Percentiles rank a stretch among this genome's conserved stretches.
Evolutionary conservation across 179 eudicot species (phyloP).

Genomic region (Drosera spatulata): DNA sequence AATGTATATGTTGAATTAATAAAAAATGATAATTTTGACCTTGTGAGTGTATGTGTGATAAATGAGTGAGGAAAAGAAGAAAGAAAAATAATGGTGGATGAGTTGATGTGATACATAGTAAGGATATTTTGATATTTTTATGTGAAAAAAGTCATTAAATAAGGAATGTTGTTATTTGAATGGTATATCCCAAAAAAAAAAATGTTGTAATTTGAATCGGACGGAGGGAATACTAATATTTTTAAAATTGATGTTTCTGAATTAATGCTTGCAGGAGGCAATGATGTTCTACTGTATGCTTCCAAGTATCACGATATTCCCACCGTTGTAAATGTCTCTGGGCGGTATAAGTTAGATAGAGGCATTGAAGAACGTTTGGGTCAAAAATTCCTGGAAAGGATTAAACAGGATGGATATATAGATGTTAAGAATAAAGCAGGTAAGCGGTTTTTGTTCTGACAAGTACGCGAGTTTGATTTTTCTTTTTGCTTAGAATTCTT

Average conservation of each 20-base stretch:
- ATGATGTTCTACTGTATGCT: slow-evolving; percentile 73
- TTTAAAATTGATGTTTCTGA: background rate
- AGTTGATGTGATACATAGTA: too few relatives aligned
- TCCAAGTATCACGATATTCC: slow-evolving; percentile 74
- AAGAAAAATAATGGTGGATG: too few relatives aligned
- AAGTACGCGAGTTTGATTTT: background rate
- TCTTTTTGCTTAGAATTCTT: background rate
- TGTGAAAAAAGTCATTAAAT: too few relatives aligned
- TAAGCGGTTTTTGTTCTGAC: background rate
- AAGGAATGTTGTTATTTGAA: too few relatives aligned
- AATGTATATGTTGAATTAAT: too few relatives aligned
- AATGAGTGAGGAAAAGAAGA: too few relatives aligned
- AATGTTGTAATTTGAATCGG: too few relatives aligned
- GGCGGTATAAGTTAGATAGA: slow-evolving; percentile 64
- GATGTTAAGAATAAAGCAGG: slow-evolving; percentile 53
- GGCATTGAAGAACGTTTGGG: slow-evolving; percentile 71
- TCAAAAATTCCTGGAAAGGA: slow-evolving; percentile 46
- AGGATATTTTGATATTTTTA: too few relatives aligned
- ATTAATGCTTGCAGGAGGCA: slow-evolving; percentile 50
- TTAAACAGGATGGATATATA: slow-evolving; percentile 54
- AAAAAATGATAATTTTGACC: too few relatives aligned
- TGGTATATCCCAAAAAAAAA: too few relatives aligned
- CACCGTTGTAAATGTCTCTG: slow-evolving; percentile 70
- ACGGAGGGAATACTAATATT: too few relatives aligned
- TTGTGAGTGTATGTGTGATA: too few relatives aligned